Evolutionary conservation across 345 rosid species (phyloP), one percentile per base, ranked within the genome.

Genomic region (Gossypium thurberi): DNA sequence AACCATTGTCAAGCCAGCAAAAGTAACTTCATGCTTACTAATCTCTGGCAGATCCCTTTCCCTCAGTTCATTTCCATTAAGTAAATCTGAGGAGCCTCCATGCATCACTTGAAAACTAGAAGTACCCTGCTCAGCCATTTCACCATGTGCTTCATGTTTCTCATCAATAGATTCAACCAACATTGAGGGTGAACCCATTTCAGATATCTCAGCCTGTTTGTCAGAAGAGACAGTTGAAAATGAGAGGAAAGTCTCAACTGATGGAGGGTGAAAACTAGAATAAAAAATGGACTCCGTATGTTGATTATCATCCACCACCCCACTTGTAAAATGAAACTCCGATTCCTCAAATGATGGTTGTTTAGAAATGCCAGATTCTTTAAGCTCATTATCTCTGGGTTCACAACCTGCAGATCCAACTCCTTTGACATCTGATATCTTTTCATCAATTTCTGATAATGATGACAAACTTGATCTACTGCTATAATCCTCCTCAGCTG

Each of bases 281-380:
- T 95, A 96, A 68, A 86, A 95, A 78, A 92, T 85, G 75, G 98
- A 96, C 75, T 89, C 93, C 72, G 74, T 82, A 59, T 75, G 87
- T 47, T 80, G 91, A 74, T 78, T 75, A 59, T 66, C 79, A 61
- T 79, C 86, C 76, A 69, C 77, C 51, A 70, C 78, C 60, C 69
- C 73, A 56, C 78, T 77, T 63, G 79, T 76, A 75, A 65, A 61
- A 71, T 73, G 82, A 40, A 83, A 74, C 65, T 76, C 89, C 57
- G 83, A 74, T 61, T 76, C 84, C 51, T 77, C 81, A 69, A 78
- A 72, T 73, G 80, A 78, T 68, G 81, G 81, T 64, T 73, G 82
- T 20, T 33, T 70, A 55, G 85, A 77, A 76, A 76, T 67, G 80
- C 77, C 79, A 70, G 82, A 64, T 81, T 76, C 81, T 63, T 67